Evolutionary conservation across 2,329 filamentous ascomycete genomes (phyloP), one percentile per base, ranked within the genome.

Genomic region (Penicillium sp.): DNA sequence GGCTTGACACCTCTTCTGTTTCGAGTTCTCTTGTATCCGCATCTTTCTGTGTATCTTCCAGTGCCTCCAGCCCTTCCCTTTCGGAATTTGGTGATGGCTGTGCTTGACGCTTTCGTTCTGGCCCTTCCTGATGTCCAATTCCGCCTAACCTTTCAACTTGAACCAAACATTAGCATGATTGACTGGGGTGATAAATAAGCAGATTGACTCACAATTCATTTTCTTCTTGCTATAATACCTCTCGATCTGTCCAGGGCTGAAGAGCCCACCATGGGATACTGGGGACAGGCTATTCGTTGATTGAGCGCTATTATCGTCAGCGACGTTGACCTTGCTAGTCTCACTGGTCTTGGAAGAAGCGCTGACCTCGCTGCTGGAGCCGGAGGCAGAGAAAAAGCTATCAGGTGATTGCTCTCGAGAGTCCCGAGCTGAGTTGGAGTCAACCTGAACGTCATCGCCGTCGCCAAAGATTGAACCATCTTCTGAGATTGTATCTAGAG

Each of bases 231-330:
- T 17, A 33, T 28, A 37, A 39, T 49, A 29, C 1, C 19, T 17
- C 15, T 45, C 47, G 10, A 49, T 39, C 21, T 45, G 15, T 5
- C 6, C 12, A 37, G 41, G 26, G 41, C 28, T 33, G 21, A 39
- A 49, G 8, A 39, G 41, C 34, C 47, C 41, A 33, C 45, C 12
- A 15, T 39, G 34, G n/a, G 19, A 32, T 3, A 6, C 17, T 5
- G 24, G 15, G 26, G 33, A 44, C 9, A 31, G 28, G 33, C 13
- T 43, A 32, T 28, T 32, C 12, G 15, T 31, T 26, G 32, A 15
- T 33, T 45, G 26, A n/a, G 19, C 47, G 28, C 42, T 45, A 32
- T 24, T 31, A 45, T 33, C n/a, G 13, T 45, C 34, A 49, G 33
- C 41, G 34, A 6, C 33, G 24, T 32, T 26, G 32, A 22, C 8